A percentile compares a stretch with the other conserved stretches of the same genome.
Conservation (phyloP, 306 rosid genomes). For the Datisca glomerata region DNA sequence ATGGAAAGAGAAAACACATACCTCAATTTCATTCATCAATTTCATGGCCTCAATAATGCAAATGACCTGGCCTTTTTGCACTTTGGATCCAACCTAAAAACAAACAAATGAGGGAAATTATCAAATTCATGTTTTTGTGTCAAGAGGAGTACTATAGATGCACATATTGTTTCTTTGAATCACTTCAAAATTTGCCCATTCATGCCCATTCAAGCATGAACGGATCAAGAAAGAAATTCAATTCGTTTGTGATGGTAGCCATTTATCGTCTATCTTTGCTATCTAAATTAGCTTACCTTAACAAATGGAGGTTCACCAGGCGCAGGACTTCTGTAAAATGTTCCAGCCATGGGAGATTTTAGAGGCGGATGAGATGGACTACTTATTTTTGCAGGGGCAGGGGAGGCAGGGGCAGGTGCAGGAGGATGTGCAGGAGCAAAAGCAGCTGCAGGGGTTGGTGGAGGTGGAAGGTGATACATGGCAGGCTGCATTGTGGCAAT, state of each 20-base stretch:
- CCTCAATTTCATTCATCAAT: slow-evolving; percentile 95
- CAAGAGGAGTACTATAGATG: background rate
- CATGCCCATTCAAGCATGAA: no score
- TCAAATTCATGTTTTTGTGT: background rate
- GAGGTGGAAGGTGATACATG: slow-evolving; percentile 14
- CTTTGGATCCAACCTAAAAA: slow-evolving; percentile 86
- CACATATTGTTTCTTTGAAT: background rate
- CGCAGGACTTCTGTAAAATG: slow-evolving; percentile 59
- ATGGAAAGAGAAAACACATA: slow-evolving; percentile 9
- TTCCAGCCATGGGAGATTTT: slow-evolving; percentile 97
- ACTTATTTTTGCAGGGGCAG: slow-evolving; percentile 40
- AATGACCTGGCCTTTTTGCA: slow-evolving; percentile 76
- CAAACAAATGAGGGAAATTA: background rate
- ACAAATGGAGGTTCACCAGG: slow-evolving; percentile 90
- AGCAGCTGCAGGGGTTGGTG: slow-evolving; percentile 26
- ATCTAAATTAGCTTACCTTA: no score
- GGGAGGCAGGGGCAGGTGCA: slow-evolving; percentile 37
- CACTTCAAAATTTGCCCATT: no score
- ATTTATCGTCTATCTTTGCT: no score
- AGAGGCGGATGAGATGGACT: slow-evolving; percentile 58
- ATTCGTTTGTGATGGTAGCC: no score
- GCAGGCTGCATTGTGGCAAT: slow-evolving; percentile 20
- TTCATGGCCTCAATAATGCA: slow-evolving; percentile 98
- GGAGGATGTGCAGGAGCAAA: background rate
- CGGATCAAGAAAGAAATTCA: no score